Evolutionary conservation across 2,329 filamentous ascomycete species (phyloP), one percentile per base, ranked within the genome.

Genomic region (Mycosphaerella arachidis): DNA sequence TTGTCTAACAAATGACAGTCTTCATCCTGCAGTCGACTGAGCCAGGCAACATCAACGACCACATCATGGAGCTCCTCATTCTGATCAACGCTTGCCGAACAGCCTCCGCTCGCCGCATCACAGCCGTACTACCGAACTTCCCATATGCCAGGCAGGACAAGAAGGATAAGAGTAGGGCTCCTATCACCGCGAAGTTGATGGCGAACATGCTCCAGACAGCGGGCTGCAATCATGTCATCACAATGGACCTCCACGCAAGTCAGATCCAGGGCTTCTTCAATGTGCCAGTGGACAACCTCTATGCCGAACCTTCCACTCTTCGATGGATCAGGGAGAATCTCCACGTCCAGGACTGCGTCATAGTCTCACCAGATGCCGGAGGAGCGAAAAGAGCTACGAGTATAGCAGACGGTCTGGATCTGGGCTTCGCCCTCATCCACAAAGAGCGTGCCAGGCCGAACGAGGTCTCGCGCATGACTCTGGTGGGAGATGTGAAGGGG

Each of bases 191-290:
- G 24, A 95, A 94, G 76, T 82, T 97, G 57, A 95, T 97, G 78
- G 93, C 93, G 59, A 97, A 97, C 78, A 97, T 97, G 92, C 83
- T 97, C 58, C 91, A 96, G 75, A 95, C 92, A 1, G 92, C 92
- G 48, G 93, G 93, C 58, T 96, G 91, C 76, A 92, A 92, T 74
- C 90, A 92, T 73, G 88, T 96, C 70, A 96, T 97, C 68, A 97
- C 92, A 18, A 96, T 97, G 91, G 92, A 97, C 72, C 83, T 97
- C 60, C 92, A 97, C 73, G 92, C 92, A 60, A 92, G 88, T 61
- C 92, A 97, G 80, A 95, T 95, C 63, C 90, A 95, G 77, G 93
- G 93, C 46, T 97, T 97, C 81, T 97, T 97, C 83, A 96, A 96
- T 63, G 85, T 88, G 16, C 86, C 86, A 5, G 86, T 88, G 30